Evolutionary conservation across 192 early-diverging fungal genomes (phyloP), one percentile per base, ranked within the genome.

Genomic region (Funneliformis geosporum): DNA sequence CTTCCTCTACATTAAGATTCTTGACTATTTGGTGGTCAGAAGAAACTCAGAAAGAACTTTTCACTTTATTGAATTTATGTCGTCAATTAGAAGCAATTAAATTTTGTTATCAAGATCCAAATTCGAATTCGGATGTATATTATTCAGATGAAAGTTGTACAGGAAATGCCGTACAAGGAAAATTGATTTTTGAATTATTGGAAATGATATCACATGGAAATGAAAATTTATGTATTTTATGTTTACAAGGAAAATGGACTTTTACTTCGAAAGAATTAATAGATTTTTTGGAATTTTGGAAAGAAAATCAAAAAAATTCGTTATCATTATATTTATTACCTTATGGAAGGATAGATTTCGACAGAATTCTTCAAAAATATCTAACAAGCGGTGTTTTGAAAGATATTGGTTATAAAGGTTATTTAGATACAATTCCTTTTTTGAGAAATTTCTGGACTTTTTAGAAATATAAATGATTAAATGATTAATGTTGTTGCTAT

Each of bases 111-210:
- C 67, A 33, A 12, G 42, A n/a, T 33, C 33, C 2, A 69, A 40
- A 69, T 28, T 55, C 21, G 21, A 33, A 33, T 12, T 14, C 10
- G 18, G 12, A 65, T 65, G 28, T 33, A 65, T 12, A 28, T 12
- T 65, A 65, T 10, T 28, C 14, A 5, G 23, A 25, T 16, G 23
- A 25, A 25, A 25, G 27, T 28, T 65, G 12, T 14, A 27, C 27
- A 14, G 23, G 11, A 21, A 28, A 66, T 33, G 43, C 6, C n/a
- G 21, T 43, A 43, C 16, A 42, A 69, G 67, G 42, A 69, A 69
- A 69, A n/a, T n/a, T 43, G n/a, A 69, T 69, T 8, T 69, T 69
- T 42, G 67, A 69, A 42, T 43, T 69, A 69, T 69, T 69, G 40
- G 42, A 69, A 43, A 11, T n/a, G 21, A 8, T 40, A 6, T 33